phyloP scores from a whole-genome alignment of 306 rosid species.

The Citrullus colocynthis region DNA sequence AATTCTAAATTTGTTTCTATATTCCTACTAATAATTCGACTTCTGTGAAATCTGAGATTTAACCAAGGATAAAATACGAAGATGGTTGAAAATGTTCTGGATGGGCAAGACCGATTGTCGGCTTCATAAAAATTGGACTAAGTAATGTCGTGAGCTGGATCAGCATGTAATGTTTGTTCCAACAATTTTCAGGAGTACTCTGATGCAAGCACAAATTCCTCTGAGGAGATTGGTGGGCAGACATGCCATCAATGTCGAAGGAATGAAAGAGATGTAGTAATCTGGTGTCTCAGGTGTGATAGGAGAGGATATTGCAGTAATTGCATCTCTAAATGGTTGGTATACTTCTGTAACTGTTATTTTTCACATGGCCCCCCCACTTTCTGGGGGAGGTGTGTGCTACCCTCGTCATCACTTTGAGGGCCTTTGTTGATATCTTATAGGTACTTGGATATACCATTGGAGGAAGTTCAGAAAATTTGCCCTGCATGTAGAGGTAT shows the following conservation, averaged over 20 bases:
- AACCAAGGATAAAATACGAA: not conserved
- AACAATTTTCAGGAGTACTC: constrained; percentile 47
- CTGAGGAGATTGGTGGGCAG: constrained; percentile 66
- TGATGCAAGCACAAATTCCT: constrained; percentile 45
- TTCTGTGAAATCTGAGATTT: not conserved
- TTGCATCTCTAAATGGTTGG: constrained; percentile 71
- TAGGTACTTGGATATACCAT: constrained; percentile 60
- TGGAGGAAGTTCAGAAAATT: constrained; percentile 61
- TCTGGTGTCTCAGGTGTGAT: constrained; percentile 76
- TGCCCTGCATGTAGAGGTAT: constrained; percentile 93
- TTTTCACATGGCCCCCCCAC: not conserved
- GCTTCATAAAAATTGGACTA: no score
- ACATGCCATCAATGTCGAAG: constrained; percentile 81
- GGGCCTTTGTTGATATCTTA: constrained; percentile 15
- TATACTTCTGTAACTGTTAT: not conserved
- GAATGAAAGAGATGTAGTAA: constrained; percentile 46
- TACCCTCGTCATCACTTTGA: constrained; percentile 1
- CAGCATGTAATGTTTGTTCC: not conserved
- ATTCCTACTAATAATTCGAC: not conserved
- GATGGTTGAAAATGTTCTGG: not conserved
- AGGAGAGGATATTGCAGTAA: constrained; percentile 79
- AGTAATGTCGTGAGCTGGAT: no score
- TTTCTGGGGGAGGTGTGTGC: not conserved
- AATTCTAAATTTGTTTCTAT: not conserved
- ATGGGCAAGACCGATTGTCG: not conserved